Base-by-base conservation (phyloP, 768 basidiomycete species). In the Chalciporus sphaerocephalus region DNA sequence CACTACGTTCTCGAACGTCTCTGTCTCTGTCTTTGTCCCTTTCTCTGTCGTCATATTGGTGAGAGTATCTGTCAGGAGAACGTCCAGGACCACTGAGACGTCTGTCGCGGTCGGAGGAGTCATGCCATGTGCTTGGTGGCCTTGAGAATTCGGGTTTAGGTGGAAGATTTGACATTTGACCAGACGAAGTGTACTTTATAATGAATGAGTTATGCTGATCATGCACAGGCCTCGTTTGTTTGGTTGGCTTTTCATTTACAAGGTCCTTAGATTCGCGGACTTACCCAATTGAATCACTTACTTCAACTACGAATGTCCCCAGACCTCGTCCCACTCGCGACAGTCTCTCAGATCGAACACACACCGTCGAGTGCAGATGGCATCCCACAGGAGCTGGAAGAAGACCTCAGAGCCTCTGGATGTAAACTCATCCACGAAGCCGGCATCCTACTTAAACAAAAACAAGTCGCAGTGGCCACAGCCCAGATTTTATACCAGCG, bases 351-450 rank as follows among this genome's bases (percentile, higher is more conserved):
- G 57, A 79, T 93, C 39, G 73, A 84, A 54, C 77, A 74, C 28
- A 87, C 89, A 0, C 93, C 93, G 0, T 97, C 94, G 0, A 62
- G 69, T 21, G 76, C 81, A 50, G 93, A 97, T 70, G 90, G 88
- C 0, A 75, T 98, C 8, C 85, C 93, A 0, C 64, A 61, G 17
- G 82, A 86, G 18, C 67, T 96, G 12, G 95, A 99, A 62, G 82
- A 88, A 46, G 93, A 96, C 55, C 74, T 99, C 27, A 74, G 94
- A 37, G 85, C 87, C 1, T 91, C 85, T 55, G 96, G 94, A 2
- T 95, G 92, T 66, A 91, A 93, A 69, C 74, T 98, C 48, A 92
- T 99, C 17, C 91, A 97, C 59, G 85, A 96, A 69, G 92, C 94
- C 4, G 96, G 96, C 25, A 77, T 92, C 35, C 75, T 98, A 45